Evolutionary conservation across 768 basidiomycete species (phyloP).

Genomic region (Mycena galericulata): DNA sequence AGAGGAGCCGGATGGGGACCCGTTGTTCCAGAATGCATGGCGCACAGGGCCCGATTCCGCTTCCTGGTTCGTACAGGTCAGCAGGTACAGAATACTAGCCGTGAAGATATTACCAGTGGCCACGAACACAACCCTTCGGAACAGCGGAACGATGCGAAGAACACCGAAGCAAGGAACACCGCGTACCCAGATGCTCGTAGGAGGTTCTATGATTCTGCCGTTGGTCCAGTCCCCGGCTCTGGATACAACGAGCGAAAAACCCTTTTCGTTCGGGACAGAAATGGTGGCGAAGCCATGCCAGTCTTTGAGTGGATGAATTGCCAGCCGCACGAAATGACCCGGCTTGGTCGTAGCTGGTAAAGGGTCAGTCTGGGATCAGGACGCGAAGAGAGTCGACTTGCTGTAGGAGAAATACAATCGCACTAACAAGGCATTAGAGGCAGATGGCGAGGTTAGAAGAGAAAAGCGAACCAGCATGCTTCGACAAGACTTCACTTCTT

Average conservation of each 20-base stretch:
- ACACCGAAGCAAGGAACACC: constrained; percentile 69
- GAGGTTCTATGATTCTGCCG: constrained; percentile 65
- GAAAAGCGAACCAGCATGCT: constrained; percentile 52
- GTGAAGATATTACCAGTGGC: constrained; percentile 59
- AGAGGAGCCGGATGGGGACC: constrained; percentile 67
- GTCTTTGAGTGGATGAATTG: constrained; percentile 62
- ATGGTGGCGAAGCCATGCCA: constrained; percentile 73
- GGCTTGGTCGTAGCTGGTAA: constrained; percentile 55
- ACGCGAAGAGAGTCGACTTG: constrained; percentile 37
- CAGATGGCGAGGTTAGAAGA: background rate
- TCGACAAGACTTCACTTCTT: constrained; percentile 62
- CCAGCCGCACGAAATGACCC: constrained; percentile 60
- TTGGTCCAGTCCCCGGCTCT: constrained; percentile 72
- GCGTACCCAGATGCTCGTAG: constrained; percentile 67
- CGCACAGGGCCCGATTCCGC: constrained; percentile 72
- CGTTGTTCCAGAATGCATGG: constrained; percentile 64
- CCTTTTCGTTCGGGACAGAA: constrained; percentile 58
- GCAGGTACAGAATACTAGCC: constrained; percentile 22
- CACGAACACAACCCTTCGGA: constrained; percentile 67
- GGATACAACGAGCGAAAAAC: constrained; percentile 68
- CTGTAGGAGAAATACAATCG: constrained; percentile 71
- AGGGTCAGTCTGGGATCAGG: background rate
- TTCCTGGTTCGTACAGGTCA: constrained; percentile 34
- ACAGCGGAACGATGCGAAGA: constrained; percentile 64
- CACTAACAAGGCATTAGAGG: constrained; percentile 39